Conservation (phyloP, 2,329 filamentous ascomycete species). For the Trichoderma koningiopsis region DNA sequence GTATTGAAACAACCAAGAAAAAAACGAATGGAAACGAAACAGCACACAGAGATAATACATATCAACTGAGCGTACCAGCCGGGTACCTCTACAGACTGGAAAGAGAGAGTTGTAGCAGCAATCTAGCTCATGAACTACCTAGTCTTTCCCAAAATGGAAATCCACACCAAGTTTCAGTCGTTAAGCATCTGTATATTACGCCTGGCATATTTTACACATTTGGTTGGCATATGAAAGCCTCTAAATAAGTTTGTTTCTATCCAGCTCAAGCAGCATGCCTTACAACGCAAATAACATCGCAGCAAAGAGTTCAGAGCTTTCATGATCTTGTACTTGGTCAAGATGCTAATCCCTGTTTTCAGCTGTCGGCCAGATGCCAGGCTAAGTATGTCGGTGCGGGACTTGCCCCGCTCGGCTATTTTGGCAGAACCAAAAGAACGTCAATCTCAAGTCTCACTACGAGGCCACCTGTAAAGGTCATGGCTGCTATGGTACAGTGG, state of each 20-base stretch:
- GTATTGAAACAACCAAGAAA: neutral
- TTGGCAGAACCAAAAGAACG: neutral
- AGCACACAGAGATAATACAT: neutral
- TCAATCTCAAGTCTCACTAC: neutral
- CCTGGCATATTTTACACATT: neutral
- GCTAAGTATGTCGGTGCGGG: conserved; percentile 1
- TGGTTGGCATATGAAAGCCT: neutral
- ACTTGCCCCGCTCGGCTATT: conserved; percentile 23
- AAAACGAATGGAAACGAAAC: neutral
- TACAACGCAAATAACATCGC: neutral
- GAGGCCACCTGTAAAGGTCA: neutral
- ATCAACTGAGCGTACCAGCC: neutral
- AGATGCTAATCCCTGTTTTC: neutral
- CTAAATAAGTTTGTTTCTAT: neutral
- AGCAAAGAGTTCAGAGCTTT: neutral
- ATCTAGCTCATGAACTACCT: neutral
- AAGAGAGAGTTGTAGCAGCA: neutral
- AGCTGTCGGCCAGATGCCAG: neutral
- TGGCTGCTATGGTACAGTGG: neutral
- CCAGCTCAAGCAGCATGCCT: neutral
- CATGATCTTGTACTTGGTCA: neutral
- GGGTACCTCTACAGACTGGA: neutral
- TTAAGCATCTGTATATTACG: neutral
- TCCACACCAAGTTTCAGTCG: neutral
- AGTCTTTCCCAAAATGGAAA: neutral